Percentiles rank a stretch among this genome's conserved stretches.
phyloP scores from a whole-genome alignment of 768 basidiomycete species.

The Lactifluus rugatus region DNA sequence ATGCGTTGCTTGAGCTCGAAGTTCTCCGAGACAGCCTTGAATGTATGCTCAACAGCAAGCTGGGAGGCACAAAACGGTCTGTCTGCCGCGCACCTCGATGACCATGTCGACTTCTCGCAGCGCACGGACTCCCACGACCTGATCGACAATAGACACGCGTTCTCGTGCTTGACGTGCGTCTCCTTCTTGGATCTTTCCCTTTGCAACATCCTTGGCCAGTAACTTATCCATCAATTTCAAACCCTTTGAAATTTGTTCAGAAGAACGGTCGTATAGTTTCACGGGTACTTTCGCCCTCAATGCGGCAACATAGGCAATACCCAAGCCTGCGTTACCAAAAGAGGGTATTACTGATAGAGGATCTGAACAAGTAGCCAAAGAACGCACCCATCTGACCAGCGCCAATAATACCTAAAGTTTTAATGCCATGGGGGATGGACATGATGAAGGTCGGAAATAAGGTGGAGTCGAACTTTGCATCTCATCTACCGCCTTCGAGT shows the following conservation, averaged over 20 bases:
- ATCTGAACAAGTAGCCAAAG: background rate
- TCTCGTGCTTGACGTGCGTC: slow-evolving; percentile 68
- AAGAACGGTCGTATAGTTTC: slow-evolving; percentile 71
- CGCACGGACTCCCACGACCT: slow-evolving; percentile 39
- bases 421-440: slow-evolving; percentile 63
- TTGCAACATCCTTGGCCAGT: slow-evolving; percentile 80
- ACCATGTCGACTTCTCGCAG: slow-evolving; percentile 83
- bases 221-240: slow-evolving; percentile 69
- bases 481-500: too few relatives aligned
- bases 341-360: background rate
- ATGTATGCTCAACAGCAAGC: background rate
- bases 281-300: slow-evolving; percentile 81
- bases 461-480: background rate
- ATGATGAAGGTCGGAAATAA: slow-evolving; percentile 25
- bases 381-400: slow-evolving; percentile 64
- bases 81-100: slow-evolving; percentile 53
- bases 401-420: slow-evolving; percentile 66
- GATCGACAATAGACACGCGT: slow-evolving; percentile 51
- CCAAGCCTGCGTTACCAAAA: slow-evolving; percentile 45
- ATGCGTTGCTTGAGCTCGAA: slow-evolving; percentile 68
- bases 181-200: slow-evolving; percentile 59
- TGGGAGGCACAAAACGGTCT: background rate
- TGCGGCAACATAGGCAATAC: slow-evolving; percentile 83
- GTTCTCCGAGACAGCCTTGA: slow-evolving; percentile 79
- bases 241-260: slow-evolving; percentile 63